Evolutionary conservation across 164 flowering plant species (phyloP).

Genomic region (Stephania cephalantha): DNA sequence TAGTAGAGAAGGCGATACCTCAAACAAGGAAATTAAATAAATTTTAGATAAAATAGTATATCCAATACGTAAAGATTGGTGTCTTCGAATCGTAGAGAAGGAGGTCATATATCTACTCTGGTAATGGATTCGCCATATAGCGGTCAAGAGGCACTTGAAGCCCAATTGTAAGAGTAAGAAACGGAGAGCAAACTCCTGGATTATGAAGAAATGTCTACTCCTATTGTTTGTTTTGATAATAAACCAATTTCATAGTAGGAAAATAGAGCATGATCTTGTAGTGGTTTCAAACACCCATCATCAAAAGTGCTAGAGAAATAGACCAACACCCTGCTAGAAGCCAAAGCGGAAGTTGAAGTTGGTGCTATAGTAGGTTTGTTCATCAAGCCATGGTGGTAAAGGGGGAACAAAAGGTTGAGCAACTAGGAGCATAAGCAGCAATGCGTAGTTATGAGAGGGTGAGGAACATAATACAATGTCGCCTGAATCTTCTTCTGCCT

Average conservation of each 20-base stretch:
- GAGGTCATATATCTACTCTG: slow-evolving; percentile 89
- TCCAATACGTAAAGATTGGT: no score
- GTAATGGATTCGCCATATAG: slow-evolving; percentile 97
- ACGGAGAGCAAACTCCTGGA: slow-evolving; percentile 41
- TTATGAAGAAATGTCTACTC: slow-evolving; percentile 60
- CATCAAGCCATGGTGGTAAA: slow-evolving; percentile 38
- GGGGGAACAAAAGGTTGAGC: slow-evolving; percentile 46
- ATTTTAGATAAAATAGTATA: no score
- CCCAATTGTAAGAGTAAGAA: slow-evolving; percentile 53
- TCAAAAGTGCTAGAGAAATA: neutral
- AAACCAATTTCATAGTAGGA: neutral
- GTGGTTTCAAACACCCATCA: neutral
- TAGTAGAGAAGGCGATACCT: no score
- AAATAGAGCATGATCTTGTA: neutral
- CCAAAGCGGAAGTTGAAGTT: neutral
- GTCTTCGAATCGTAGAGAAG: slow-evolving; percentile 53
- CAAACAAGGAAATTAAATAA: no score
- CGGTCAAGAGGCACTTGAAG: slow-evolving; percentile 87
- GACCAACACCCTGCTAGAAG: neutral
- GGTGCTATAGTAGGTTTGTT: slow-evolving; percentile 4
- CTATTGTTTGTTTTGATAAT: slow-evolving; percentile 70
- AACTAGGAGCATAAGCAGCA: slow-evolving; percentile 11
- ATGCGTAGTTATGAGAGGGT: slow-evolving; percentile 3
- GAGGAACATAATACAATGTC: neutral
- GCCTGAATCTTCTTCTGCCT: slow-evolving; percentile 16